Conservation (phyloP, 2,329 filamentous ascomycete species). For the Pseudogymnoascus sp. region DNA sequence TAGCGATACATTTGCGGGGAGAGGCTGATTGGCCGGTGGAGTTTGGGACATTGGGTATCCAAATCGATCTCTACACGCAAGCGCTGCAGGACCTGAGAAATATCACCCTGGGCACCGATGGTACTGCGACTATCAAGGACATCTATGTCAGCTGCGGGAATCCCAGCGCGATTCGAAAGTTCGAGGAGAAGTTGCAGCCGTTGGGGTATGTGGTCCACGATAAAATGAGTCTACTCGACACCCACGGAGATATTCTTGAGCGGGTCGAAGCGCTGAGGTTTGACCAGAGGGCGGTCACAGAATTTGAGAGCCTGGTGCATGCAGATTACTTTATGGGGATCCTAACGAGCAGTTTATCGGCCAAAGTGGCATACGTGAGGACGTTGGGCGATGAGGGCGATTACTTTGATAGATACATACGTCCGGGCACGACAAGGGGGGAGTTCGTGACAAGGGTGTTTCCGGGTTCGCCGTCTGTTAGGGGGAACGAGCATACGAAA, state of each 20-base stretch:
- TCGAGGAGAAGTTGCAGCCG: constrained; percentile 14
- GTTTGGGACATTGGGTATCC: constrained; percentile 15
- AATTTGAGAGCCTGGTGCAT: constrained; percentile 18
- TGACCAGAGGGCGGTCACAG: constrained; percentile 19
- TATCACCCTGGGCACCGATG: background rate
- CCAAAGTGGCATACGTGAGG: constrained; percentile 19
- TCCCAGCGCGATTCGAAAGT: constrained; percentile 14
- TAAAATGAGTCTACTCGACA: constrained; percentile 16
- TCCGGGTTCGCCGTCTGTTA: constrained; percentile 13
- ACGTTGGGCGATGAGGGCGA: constrained; percentile 15
- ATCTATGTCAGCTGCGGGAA: constrained; percentile 22
- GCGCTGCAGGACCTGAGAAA: constrained; percentile 15
- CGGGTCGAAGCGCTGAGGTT: constrained; percentile 16
- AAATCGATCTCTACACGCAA: constrained; percentile 16
- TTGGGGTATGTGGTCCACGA: constrained; percentile 17
- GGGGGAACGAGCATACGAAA: constrained; percentile 17
- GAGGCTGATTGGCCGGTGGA: constrained; percentile 19
- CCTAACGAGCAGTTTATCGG: constrained; percentile 19
- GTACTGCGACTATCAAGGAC: background rate
- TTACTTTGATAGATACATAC: constrained; percentile 18
- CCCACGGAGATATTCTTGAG: constrained; percentile 10
- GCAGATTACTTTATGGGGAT: constrained; percentile 19
- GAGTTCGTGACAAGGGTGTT: constrained; percentile 10
- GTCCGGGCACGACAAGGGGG: constrained; percentile 14
- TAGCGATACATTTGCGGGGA: constrained; percentile 21